Base-by-base conservation (phyloP, 441 rosid genomes). In the Populus tomentosa region DNA sequence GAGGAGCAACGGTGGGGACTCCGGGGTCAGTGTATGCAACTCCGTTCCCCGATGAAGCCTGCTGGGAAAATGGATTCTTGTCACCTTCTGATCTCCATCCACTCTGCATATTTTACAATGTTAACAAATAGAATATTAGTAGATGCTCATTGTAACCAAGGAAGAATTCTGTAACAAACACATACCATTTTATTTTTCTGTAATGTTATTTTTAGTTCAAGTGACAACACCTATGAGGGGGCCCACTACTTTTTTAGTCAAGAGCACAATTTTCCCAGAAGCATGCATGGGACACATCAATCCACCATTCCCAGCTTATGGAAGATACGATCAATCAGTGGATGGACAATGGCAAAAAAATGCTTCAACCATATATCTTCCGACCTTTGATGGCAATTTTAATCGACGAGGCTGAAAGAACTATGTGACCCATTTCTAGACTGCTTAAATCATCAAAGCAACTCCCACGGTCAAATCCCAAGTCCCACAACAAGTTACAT, bases 51-150 rank as follows among this genome's bases (percentile, higher is more conserved):
- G 75, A 76, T 64, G 88, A 80, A 66, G 66, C 82, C 69, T 83
- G 91, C 77, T 88, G 88, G 56, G 91, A 87, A 82, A 92, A 92
- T 33, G 98, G 98, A 75, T 91, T 94, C 88, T 86, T 86, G 69
- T 40, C 78, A 46, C 38, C 86, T 72, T 87, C 94, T 67, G 87
- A 86, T 74, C 87, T 84, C 97, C 94, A 88, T 72, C 89, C 94
- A 72, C 91, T 82, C 98, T 95, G 97, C 91, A 91, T 4, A 68
- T 20, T 62, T 78, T 28, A 72, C 66, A 40, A 53, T 59, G 53
- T 64, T 67, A 28, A 0, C 18, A 23, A 74, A 42, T 23, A 36
- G 18, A 59, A 71, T 40, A 65, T 35, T 33, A 74, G 80, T 4
- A 24, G 26, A 16, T 11, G 11, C 5, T 14, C 65, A 14, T 38